These are phyloP conservation scores for Candida ipomoeae DNA, from an alignment of 805 yeast species.

Conservation along the genomic window DNA sequence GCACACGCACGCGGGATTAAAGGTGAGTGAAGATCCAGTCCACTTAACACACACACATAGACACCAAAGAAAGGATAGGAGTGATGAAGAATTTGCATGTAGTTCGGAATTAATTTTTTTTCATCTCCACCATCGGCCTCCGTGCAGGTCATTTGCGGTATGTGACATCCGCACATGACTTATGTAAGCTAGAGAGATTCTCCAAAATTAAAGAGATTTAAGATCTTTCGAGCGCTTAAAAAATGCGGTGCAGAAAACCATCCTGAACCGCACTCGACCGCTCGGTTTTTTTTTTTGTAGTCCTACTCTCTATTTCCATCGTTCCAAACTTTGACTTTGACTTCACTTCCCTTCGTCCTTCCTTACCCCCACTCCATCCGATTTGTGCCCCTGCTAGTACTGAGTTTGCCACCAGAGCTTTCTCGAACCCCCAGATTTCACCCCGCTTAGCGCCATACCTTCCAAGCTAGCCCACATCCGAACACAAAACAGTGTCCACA, in stretches of 20 bases:
- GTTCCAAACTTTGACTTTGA: background rate
- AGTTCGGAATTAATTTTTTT: background rate
- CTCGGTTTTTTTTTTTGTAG: background rate
- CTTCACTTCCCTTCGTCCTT: background rate
- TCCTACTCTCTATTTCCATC: background rate
- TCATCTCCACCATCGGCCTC: background rate
- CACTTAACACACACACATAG: background rate
- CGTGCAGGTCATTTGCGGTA: background rate
- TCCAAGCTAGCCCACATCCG: background rate
- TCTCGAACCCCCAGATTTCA: background rate
- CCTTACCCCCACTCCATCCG: background rate
- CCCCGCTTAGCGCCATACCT: background rate
- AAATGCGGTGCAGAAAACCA: constrained; percentile 6
- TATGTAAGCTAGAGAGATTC: background rate
- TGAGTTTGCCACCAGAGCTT: background rate
- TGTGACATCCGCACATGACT: constrained; percentile 2
- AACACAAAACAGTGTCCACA: background rate
- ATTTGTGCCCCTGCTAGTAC: background rate
- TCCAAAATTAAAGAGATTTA: background rate
- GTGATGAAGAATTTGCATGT: background rate
- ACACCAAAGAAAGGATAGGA: background rate
- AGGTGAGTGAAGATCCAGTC: background rate
- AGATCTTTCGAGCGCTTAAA: constrained; percentile 5
- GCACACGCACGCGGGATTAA: background rate
- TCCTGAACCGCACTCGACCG: constrained; percentile 4